These are phyloP conservation scores for Rhizoclosmatium sp. DNA, from an alignment of 192 early-diverging fungal genomes.

Conservation along the genomic window DNA sequence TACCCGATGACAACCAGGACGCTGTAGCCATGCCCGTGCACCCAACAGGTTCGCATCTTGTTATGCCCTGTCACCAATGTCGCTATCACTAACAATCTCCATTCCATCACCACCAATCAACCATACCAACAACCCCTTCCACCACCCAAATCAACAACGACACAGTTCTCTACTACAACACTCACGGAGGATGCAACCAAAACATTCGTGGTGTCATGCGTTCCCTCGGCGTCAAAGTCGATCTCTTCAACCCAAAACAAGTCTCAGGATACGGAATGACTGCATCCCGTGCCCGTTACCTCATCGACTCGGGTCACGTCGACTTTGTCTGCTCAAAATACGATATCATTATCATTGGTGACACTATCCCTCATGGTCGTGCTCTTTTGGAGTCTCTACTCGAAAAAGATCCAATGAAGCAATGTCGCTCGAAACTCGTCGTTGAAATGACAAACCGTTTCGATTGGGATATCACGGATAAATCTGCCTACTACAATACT, in stretches of 20 bases:
- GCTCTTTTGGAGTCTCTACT: constrained; percentile 14
- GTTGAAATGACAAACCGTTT: constrained; percentile 36
- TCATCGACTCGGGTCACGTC: constrained; percentile 16
- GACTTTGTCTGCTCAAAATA: constrained; percentile 18
- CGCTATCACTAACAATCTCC: constrained; percentile 50
- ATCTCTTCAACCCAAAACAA: constrained; percentile 16
- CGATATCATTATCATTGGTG: constrained; percentile 36
- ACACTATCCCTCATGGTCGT: constrained; percentile 33
- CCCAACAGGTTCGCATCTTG: neutral
- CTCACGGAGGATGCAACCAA: constrained; percentile 13
- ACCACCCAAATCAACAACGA: neutral
- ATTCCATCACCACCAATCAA: constrained; percentile 44
- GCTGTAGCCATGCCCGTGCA: constrained; percentile 19
- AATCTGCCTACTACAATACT: constrained; percentile 10
- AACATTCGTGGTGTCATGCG: constrained; percentile 20
- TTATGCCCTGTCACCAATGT: neutral
- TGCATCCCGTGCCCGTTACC: neutral
- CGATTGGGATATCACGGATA: constrained; percentile 32
- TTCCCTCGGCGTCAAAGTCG: constrained; percentile 2
- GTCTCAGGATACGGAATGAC: constrained; percentile 30
- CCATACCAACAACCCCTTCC: neutral
- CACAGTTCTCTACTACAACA: constrained; percentile 31
- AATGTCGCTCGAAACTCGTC: constrained; percentile 25
- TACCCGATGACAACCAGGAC: constrained; percentile 11
- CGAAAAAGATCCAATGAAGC: constrained; percentile 16